Conservation (phyloP, 2,329 filamentous ascomycete species). For the Phialemoniopsis sp. region DNA sequence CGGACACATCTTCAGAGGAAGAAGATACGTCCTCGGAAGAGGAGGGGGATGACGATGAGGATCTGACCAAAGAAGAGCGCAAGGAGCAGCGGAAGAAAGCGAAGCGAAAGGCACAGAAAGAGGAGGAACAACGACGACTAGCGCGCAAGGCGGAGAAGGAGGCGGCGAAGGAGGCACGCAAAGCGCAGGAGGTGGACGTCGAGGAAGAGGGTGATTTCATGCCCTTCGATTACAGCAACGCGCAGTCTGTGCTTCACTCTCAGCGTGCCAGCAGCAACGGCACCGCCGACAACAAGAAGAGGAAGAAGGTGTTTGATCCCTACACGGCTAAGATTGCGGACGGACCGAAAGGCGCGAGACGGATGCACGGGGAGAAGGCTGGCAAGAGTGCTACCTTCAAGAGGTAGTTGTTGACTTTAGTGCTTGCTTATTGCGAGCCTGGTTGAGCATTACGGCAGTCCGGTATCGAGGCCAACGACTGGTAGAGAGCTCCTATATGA, state of each 20-base stretch:
- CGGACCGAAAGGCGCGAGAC: slow-evolving; percentile 22
- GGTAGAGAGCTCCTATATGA: too few species aligned
- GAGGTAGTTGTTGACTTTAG: slow-evolving; percentile 17
- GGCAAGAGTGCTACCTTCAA: slow-evolving; percentile 35
- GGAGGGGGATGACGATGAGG: slow-evolving; percentile 13
- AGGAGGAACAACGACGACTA: slow-evolving; percentile 23
- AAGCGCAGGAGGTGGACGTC: slow-evolving; percentile 9
- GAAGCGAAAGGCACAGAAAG: slow-evolving; percentile 20
- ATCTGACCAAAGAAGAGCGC: slow-evolving; percentile 5
- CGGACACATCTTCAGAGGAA: slow-evolving; percentile 4
- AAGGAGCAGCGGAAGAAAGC: slow-evolving; percentile 12
- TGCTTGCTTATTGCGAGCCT: not conserved
- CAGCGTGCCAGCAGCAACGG: slow-evolving; percentile 11
- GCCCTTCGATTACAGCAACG: slow-evolving; percentile 30
- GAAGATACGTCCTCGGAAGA: slow-evolving; percentile 1
- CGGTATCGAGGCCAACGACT: too few species aligned
- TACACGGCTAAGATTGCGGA: slow-evolving; percentile 19
- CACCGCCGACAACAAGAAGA: slow-evolving; percentile 14
- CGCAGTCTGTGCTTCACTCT: slow-evolving; percentile 23
- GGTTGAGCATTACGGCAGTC: too few species aligned
- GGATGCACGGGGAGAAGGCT: slow-evolving; percentile 22
- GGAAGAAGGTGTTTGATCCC: slow-evolving; percentile 23
- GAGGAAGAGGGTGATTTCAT: slow-evolving; percentile 9
- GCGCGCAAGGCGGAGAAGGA: slow-evolving; percentile 5
- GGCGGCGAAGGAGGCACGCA: slow-evolving; percentile 9